Evolutionary conservation across 208 protist species (phyloP), one percentile per base, ranked within the genome.

Genomic region (Polymyxa betae): DNA sequence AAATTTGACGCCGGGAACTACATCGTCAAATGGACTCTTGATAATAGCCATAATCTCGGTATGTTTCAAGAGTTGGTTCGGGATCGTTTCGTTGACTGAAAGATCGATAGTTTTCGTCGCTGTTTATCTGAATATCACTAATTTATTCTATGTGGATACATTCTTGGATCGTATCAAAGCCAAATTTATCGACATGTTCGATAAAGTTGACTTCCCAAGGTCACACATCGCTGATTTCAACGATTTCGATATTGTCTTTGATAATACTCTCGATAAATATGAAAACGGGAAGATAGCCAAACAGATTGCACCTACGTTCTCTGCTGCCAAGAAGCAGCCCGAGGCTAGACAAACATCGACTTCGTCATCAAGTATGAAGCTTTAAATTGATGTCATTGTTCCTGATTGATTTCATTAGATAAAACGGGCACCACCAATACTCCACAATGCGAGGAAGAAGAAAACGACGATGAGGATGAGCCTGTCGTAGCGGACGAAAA

Each of bases 221-320:
- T 35, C 72, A 45, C 72, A 35, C 5, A 20, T 35, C 5, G 16
- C 5, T 5, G 10, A 35, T 5, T 82, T 82, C 35, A 43, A 20
- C n/a, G 72, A 5, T 20, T 82, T 82, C 35, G 72, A 82, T 43
- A 5, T n/a, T 12, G 35, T 43, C 35, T 82, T 38, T 43, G 72
- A 82, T 82, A 35, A 43, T 5, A 82, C 35, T 5, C n/a, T 82
- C 16, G 12, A 5, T 12, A 82, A 82, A 43, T 43, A 40, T n/a
- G 72, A 82, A 82, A 82, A 82, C 72, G 72, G n/a, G 5, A 5
- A 5, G 72, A 82, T n/a, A n/a, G n/a, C 5, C 12, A 82, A 82
- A 82, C 72, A 35, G 5, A 43, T 43, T 5, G n/a, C 5, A 82
- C 35, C 72, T 12, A 16, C 54, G 20, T 29, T 32, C 16, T 29